Evolutionary conservation across 306 rosid species (phyloP), one percentile per base, ranked within the genome.

Genomic region (Ormosia emarginata): DNA sequence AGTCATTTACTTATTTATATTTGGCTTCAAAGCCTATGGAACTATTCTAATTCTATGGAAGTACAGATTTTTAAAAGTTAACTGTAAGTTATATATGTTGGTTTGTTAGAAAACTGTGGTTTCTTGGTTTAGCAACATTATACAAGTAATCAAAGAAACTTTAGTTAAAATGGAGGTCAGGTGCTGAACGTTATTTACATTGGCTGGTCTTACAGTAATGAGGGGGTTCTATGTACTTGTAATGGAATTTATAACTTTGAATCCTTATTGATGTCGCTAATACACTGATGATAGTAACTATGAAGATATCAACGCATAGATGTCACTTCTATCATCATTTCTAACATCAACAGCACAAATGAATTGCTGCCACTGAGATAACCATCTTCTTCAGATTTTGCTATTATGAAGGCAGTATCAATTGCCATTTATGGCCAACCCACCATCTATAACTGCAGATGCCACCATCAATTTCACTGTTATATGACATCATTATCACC

Each of bases 11-110:
- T 18, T 57, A 33, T 81, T 63, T 37, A 70, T 11, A 58, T 67
- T 74, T 73, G 39, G 39, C 68, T 6, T 63, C 43, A 67, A 79
- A 39, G 73, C 78, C 56, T 74, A n/a, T 59, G 63, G 43, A 66
- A 73, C 67, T 71, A 65, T 36, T 61, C 87, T 64, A 61, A 72
- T 66, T 30, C 15, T 10, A 33, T 32, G 9, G 52, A 24, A 30
- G 69, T 11, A 52, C 30, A 24, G 39, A 33, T 46, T 67, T 56
- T 68, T 77, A 30, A 4, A 50, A 71, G 53, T 65, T 78, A 43
- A 71, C 12, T 40, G 33, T 43, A 37, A 5, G 5, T 15, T 55
- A 52, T 43, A 49, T 64, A 34, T 69, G 33, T 58, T 82, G 67
- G 37, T 37, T 77, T 57, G 12, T 81, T 36, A 41, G 57, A 69